phyloP scores from a whole-genome alignment of 2,329 filamentous ascomycete species.

The Immersiporthe knoxdaviesiana region DNA sequence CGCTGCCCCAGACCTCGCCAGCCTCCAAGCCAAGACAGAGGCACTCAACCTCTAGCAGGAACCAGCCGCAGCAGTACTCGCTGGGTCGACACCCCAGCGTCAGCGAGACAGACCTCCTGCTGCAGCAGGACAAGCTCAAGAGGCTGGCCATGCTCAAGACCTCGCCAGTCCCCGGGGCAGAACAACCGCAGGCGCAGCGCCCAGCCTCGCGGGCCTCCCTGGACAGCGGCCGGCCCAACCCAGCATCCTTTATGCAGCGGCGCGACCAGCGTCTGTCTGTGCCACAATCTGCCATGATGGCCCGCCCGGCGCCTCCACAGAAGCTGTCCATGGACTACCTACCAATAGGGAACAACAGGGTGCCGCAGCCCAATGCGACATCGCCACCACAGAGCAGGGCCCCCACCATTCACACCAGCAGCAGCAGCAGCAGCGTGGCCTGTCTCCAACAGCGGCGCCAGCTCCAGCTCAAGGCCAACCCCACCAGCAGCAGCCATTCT shows the following conservation, averaged over 20 bases:
- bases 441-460: constrained; percentile 30
- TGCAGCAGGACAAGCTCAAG: constrained; percentile 61
- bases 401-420: constrained; percentile 28
- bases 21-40: constrained; percentile 42
- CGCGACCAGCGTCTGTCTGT: constrained; percentile 55
- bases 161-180: constrained; percentile 30
- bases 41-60: constrained; percentile 28
- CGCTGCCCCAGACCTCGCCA: constrained; percentile 42
- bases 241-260: constrained; percentile 39
- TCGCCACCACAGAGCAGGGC: constrained; percentile 52
- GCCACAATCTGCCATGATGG: constrained; percentile 46
- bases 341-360: constrained; percentile 52
- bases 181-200: constrained; percentile 44
- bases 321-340: constrained; percentile 62
- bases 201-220: constrained; percentile 52
- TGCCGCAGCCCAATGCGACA: constrained; percentile 51
- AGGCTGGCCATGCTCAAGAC: constrained; percentile 58
- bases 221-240: constrained; percentile 46
- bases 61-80: constrained; percentile 36
- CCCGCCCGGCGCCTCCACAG: constrained; percentile 41
- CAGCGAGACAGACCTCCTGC: constrained; percentile 57
- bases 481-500: constrained; percentile 36
- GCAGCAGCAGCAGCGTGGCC: constrained; percentile 38
- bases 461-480: constrained; percentile 19
- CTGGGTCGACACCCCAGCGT: constrained; percentile 49